Percentiles rank a stretch among this genome's conserved stretches.
Conservation (phyloP, 176 grass and related monocot species). For the Juncus effusus region DNA sequence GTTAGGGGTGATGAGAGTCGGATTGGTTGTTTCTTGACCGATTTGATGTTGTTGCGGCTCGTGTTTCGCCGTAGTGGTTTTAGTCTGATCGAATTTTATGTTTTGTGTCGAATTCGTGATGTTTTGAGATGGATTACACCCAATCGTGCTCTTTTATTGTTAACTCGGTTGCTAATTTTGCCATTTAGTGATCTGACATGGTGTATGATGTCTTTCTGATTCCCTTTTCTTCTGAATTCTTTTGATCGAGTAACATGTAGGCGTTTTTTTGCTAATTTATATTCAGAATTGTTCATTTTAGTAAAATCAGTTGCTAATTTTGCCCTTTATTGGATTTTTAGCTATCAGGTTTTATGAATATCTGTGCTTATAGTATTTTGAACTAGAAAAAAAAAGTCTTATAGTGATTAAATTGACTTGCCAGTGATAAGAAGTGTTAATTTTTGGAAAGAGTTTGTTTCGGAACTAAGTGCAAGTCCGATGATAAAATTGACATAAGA, state of each 20-base stretch:
- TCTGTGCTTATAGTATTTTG: no score
- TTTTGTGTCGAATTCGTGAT: background rate
- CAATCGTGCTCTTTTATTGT: background rate
- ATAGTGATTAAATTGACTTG: no score
- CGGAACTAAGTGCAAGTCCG: no score
- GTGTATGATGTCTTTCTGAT: background rate
- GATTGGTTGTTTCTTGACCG: background rate
- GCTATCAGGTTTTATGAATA: no score
- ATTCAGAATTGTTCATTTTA: background rate
- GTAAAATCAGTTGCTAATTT: constrained; percentile 17
- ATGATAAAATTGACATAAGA: no score
- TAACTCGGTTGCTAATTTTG: constrained; percentile 8
- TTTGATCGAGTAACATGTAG: background rate
- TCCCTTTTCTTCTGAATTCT: background rate
- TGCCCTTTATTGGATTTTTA: background rate
- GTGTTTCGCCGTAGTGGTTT: background rate
- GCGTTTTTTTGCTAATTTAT: background rate
- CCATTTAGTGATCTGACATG: background rate
- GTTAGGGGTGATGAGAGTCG: background rate
- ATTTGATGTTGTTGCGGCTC: background rate
- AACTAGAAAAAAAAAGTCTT: no score
- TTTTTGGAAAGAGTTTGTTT: no score
- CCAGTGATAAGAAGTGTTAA: no score
- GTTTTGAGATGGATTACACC: background rate
- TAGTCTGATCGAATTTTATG: background rate